Evolutionary conservation across 345 rosid species (phyloP).

Genomic region (Linum lewisii): DNA sequence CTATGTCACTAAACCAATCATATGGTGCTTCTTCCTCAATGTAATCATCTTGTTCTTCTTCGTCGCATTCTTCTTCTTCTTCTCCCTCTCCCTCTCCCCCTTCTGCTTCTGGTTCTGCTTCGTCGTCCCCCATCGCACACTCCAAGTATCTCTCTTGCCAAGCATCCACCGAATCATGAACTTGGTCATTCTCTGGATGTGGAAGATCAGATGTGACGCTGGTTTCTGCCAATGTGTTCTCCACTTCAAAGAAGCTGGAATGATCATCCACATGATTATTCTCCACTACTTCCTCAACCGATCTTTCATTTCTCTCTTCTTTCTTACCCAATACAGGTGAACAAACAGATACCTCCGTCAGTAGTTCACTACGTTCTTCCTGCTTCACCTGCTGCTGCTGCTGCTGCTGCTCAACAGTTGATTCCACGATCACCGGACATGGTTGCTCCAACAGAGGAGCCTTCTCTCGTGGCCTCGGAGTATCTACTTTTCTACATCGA

Average conservation of each 20-base stretch:
- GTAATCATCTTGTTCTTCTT: constrained; percentile 2
- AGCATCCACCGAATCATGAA: constrained; percentile 10
- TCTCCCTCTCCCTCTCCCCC: neutral
- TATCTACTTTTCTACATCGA: neutral
- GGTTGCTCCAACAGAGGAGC: neutral
- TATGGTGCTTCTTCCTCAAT: constrained; percentile 18
- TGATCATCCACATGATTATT: constrained; percentile 15
- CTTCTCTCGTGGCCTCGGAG: neutral
- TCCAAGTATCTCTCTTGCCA: constrained; percentile 17
- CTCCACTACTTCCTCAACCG: neutral
- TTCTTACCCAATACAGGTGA: neutral
- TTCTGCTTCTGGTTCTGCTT: constrained; percentile 14
- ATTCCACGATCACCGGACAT: neutral
- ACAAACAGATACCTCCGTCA: neutral
- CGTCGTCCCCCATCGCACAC: constrained; percentile 4
- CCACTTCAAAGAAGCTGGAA: constrained; percentile 1
- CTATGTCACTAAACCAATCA: constrained; percentile 67
- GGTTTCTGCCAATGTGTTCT: neutral
- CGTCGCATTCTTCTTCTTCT: constrained; percentile 23
- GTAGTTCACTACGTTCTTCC: neutral
- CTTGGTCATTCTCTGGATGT: constrained; percentile 5
- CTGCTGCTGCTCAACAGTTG: constrained; percentile 1
- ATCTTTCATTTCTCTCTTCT: too few relatives aligned
- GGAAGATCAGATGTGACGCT: constrained; percentile 5
- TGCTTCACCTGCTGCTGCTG: neutral